Base-by-base conservation (phyloP, 2,329 filamentous ascomycete species). In the Trichoderma guizhouense region DNA sequence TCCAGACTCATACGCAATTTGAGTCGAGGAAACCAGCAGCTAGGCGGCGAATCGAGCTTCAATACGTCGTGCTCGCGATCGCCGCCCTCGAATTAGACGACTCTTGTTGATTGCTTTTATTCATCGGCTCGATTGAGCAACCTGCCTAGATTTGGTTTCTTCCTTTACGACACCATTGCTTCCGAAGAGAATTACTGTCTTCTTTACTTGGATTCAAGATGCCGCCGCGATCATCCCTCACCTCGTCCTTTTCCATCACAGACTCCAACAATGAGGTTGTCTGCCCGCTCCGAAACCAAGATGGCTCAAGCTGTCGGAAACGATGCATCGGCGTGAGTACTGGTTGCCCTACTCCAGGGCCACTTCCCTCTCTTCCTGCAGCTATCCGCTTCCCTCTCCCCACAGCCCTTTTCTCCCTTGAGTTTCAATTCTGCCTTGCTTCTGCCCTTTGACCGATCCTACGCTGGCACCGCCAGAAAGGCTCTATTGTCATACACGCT, bases 221-320 rank as follows among this genome's bases (percentile, higher is more conserved):
- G 95, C 94, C 95, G 84, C 94, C 94, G 80, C 91, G 93, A 88
- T 90, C 92, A 78, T 91, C 93, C 76, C 87, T 97, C 80, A 96
- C 93, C 74, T 93, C 93, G 80, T 96, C 94, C 76, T 97, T 97
- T 83, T 95, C 94, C 76, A 93, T 97, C 79, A 93, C 93, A 78
- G 94, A 97, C 86, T 89, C 92, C 82, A 95, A 93, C 83, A 97
- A 97, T 83, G 95, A 98, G 84, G 96, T 99, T 80, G 93, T 98
- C 79, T 99, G 96, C 84, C 96, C 96, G 76, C 86, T 99, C 83
- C 91, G 91, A 80, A 98, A 98, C 81, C 95, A 97, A 80, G 96
- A 99, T 89, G 93, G 94, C 82, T 97, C 95, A 77, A 94, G 92
- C 85, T 99, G 96, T 86, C 92, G 95, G 82, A 99, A 99, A 87